phyloP scores from a whole-genome alignment of 805 yeast genomes.

The Saccharomyces mikatae region DNA sequence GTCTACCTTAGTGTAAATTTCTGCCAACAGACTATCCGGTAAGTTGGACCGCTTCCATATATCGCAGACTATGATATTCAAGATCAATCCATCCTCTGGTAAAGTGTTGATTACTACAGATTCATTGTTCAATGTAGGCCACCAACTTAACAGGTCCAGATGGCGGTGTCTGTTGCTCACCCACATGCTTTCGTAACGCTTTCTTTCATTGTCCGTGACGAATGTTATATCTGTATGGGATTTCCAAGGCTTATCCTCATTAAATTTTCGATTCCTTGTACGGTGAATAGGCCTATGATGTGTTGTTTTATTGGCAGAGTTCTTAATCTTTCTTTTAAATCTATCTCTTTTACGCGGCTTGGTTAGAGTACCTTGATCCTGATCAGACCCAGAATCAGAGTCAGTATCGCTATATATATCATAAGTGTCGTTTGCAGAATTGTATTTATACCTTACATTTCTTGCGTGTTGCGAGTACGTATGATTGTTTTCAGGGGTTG shows the following conservation, averaged over 20 bases:
- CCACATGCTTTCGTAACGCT: conserved; percentile 90
- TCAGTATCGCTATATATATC: neutral
- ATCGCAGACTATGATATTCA: conserved; percentile 52
- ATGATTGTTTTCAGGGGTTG: neutral
- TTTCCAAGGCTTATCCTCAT: conserved; percentile 91
- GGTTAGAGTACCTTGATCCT: conserved; percentile 3
- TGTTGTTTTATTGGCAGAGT: conserved; percentile 8
- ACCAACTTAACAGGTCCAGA: conserved; percentile 32
- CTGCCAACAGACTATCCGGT: conserved; percentile 48
- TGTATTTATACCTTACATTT: neutral
- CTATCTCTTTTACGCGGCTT: conserved; percentile 5
- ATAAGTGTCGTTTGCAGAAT: neutral
- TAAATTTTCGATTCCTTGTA: conserved; percentile 36
- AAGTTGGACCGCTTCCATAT: conserved; percentile 75
- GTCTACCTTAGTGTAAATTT: conserved; percentile 67
- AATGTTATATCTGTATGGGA: conserved; percentile 54
- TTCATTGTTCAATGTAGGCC: conserved; percentile 11
- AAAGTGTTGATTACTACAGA: neutral
- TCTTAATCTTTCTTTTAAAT: conserved; percentile 8
- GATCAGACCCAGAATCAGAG: neutral
- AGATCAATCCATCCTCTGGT: conserved; percentile 27
- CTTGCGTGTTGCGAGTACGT: neutral
- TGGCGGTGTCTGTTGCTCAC: conserved; percentile 73
- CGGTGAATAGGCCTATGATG: conserved; percentile 6
- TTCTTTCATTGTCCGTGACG: conserved; percentile 55